Conservation (phyloP, 2,329 filamentous ascomycete genomes). For the Davidsoniella virescens region DNA sequence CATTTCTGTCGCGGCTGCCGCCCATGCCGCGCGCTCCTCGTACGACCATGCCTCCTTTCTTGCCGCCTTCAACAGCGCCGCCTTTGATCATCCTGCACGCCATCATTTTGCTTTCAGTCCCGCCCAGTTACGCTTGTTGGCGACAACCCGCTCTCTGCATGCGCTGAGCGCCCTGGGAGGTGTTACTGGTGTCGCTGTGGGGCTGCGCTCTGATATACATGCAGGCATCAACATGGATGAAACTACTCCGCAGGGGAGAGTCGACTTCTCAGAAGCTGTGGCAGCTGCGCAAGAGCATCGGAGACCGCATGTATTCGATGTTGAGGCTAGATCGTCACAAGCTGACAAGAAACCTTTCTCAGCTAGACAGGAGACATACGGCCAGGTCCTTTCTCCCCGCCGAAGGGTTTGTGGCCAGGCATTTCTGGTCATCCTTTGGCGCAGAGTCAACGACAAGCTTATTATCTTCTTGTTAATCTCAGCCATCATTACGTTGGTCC, state of each 20-base stretch:
- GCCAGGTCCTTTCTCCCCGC: not conserved
- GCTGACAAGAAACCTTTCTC: not conserved
- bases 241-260: conserved; percentile 25
- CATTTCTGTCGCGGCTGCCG: not conserved
- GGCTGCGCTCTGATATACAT: conserved; percentile 31
- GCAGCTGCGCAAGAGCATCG: conserved; percentile 22
- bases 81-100: conserved; percentile 5
- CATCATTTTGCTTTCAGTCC: conserved; percentile 39
- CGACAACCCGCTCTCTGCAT: conserved; percentile 31
- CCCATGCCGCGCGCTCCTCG: not conserved
- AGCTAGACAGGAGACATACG: conserved; percentile 2
- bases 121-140: conserved; percentile 35
- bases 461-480: conserved; percentile 55
- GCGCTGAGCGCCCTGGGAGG: conserved; percentile 37
- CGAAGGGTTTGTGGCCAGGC: not conserved
- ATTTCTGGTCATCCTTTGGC: conserved; percentile 32
- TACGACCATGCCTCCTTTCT: conserved; percentile 4
- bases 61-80: conserved; percentile 5
- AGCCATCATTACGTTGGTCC: conserved; percentile 54
- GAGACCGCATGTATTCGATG: conserved; percentile 15
- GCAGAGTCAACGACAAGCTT: conserved; percentile 70
- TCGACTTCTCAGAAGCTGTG: conserved; percentile 34
- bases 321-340: not conserved
- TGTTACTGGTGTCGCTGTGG: conserved; percentile 32
- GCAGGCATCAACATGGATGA: conserved; percentile 36